These are phyloP conservation scores for Melocanna baccifera DNA, from an alignment of 176 grass and related monocot genomes.

Conservation along the genomic window DNA sequence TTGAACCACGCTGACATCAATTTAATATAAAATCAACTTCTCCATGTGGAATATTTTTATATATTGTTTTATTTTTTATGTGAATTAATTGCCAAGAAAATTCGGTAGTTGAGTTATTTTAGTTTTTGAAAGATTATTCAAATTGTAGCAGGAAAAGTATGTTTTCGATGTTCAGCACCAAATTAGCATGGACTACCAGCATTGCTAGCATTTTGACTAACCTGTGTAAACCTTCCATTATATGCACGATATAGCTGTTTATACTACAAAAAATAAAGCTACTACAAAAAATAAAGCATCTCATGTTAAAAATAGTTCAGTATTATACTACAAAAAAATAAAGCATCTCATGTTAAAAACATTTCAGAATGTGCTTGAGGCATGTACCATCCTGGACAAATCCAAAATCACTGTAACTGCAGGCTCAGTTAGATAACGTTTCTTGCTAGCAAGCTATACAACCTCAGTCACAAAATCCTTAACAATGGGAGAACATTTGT, in stretches of 20 bases:
- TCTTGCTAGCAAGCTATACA: constrained; percentile 63
- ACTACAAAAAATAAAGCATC: not conserved
- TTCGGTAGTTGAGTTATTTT: not conserved
- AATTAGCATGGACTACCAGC: not conserved
- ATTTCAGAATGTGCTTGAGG: not conserved
- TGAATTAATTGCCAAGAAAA: not conserved
- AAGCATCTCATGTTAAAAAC: too few species aligned
- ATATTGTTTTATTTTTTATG: not conserved
- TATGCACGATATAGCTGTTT: not conserved
- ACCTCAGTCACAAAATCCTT: constrained; percentile 70
- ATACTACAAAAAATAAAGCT: too few species aligned
- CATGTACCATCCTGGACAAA: constrained; percentile 67
- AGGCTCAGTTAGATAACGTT: constrained; percentile 83
- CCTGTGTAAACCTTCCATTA: not conserved
- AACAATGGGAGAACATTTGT: constrained; percentile 55
- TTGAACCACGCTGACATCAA: not conserved
- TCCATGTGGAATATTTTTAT: not conserved
- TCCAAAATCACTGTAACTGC: constrained; percentile 75
- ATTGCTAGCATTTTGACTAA: not conserved
- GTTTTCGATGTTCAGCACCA: not conserved
- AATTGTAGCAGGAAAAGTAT: not conserved
- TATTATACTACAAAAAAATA: too few species aligned
- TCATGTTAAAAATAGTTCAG: not conserved
- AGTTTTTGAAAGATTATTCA: not conserved
- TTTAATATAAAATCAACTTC: not conserved